Conservation (phyloP, 768 basidiomycete genomes). For the Chalciporus piperatus region DNA sequence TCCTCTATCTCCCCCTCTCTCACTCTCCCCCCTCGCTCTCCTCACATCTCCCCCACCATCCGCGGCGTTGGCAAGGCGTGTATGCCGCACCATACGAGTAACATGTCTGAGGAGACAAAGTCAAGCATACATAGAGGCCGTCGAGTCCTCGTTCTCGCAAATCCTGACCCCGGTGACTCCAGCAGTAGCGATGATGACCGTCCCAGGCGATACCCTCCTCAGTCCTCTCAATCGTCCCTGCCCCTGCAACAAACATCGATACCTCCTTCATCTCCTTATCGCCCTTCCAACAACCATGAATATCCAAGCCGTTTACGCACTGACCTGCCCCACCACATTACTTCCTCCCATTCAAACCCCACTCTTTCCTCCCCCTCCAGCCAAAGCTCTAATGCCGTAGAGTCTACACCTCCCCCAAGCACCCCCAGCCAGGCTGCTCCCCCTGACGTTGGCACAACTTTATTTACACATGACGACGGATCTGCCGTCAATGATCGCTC, state of each 20-base stretch:
- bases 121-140: conserved; percentile 33
- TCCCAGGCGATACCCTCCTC: conserved; percentile 10
- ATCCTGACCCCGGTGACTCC: conserved; percentile 53
- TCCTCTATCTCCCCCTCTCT: not conserved
- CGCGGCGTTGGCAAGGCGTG: conserved; percentile 29
- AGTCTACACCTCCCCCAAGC: conserved; percentile 69
- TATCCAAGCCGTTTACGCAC: conserved; percentile 37
- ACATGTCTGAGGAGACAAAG: conserved; percentile 64
- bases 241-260: conserved; percentile 27
- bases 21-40: not conserved
- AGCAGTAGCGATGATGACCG: conserved; percentile 40
- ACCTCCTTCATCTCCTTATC: conserved; percentile 18
- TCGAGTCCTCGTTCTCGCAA: conserved; percentile 56
- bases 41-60: conserved; percentile 14
- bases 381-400: conserved; percentile 58
- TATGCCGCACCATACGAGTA: conserved; percentile 23
- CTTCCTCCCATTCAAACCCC: conserved; percentile 47
- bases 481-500: conserved; percentile 28
- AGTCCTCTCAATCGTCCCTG: conserved; percentile 25
- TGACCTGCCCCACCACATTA: conserved; percentile 32
- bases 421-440: conserved; percentile 55
- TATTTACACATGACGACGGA: conserved; percentile 39
- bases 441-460: conserved; percentile 37
- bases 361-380: conserved; percentile 69
- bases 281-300: conserved; percentile 15